phyloP scores from a whole-genome alignment of 75 land plant genomes.

The Cupressus sempervirens region DNA sequence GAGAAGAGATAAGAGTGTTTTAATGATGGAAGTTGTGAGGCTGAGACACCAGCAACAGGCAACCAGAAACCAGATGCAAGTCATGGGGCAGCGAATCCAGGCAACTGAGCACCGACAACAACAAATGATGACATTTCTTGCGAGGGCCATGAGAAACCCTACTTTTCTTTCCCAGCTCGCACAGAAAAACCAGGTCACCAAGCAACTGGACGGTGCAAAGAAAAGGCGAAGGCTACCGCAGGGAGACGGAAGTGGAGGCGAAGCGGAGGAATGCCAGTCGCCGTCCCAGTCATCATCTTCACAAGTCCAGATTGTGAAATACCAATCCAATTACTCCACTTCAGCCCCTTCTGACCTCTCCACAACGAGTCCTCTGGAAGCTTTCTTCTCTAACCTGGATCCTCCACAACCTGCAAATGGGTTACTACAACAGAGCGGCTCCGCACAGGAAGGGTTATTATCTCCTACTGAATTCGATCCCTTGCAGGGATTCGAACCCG shows the following conservation, averaged over 20 bases:
- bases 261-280: not conserved
- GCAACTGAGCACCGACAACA: slow-evolving; percentile 76
- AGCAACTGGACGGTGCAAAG: slow-evolving; percentile 49
- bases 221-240: slow-evolving; percentile 59
- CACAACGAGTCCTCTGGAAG: not conserved
- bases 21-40: slow-evolving; percentile 65
- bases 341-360: not conserved
- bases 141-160: slow-evolving; percentile 83
- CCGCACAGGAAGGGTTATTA: not conserved
- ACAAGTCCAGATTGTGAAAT: slow-evolving; percentile 4
- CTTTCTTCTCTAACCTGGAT: not conserved
- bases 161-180: slow-evolving; percentile 63
- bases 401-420: no score
- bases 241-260: not conserved
- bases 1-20: slow-evolving; percentile 52
- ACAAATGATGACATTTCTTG: slow-evolving; percentile 90
- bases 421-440: not conserved
- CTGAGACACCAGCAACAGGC: slow-evolving; percentile 73
- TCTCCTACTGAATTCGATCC: slow-evolving; percentile 18
- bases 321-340: not conserved
- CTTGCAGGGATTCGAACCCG: not conserved
- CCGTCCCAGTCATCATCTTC: slow-evolving; percentile 11
- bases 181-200: slow-evolving; percentile 54
- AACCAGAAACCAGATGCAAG: slow-evolving; percentile 48
- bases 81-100: slow-evolving; percentile 64